Evolutionary conservation across 1,284 basidiomycete species (phyloP).

Genomic region (Peniophora sp.): DNA sequence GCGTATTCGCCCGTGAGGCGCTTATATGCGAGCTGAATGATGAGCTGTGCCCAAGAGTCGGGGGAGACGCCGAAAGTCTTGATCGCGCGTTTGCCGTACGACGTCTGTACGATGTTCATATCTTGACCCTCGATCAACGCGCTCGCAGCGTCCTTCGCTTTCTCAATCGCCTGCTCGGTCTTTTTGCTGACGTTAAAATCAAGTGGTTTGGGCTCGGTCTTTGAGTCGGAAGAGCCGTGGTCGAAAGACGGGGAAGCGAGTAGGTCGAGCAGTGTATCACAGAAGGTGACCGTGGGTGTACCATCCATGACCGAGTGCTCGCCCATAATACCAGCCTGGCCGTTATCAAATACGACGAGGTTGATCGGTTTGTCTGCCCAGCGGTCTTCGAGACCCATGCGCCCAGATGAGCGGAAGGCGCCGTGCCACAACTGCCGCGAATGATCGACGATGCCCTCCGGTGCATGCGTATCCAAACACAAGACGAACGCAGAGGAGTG

Average conservation of each 20-base stretch:
- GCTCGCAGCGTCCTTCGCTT: slow-evolving; percentile 49
- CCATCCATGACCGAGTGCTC: slow-evolving; percentile 94
- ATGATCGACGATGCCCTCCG: slow-evolving; percentile 45
- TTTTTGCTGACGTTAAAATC: slow-evolving; percentile 58
- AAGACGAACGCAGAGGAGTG: slow-evolving; percentile 80
- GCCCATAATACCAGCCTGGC: slow-evolving; percentile 77
- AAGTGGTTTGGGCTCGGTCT: slow-evolving; percentile 30
- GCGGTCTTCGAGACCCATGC: slow-evolving; percentile 51
- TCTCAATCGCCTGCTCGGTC: slow-evolving; percentile 40
- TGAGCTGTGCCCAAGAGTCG: slow-evolving; percentile 90
- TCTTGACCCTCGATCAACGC: slow-evolving; percentile 63
- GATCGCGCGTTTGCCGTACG: slow-evolving; percentile 84
- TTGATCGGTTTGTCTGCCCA: slow-evolving; percentile 85
- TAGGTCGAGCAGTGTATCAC: slow-evolving; percentile 64
- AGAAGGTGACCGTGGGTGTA: slow-evolving; percentile 54
- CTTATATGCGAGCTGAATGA: slow-evolving; percentile 80
- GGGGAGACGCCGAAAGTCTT: slow-evolving; percentile 81
- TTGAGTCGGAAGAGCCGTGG: slow-evolving; percentile 31
- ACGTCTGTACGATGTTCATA: slow-evolving; percentile 59
- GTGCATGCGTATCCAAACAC: slow-evolving; percentile 62
- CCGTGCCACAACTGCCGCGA: slow-evolving; percentile 72
- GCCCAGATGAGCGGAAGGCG: slow-evolving; percentile 14
- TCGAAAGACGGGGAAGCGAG: slow-evolving; percentile 54
- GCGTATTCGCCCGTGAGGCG: slow-evolving; percentile 42
- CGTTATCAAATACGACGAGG: slow-evolving; percentile 77